Conservation (phyloP, 2,329 filamentous ascomycete species). For the Aplosporella prunicola region DNA sequence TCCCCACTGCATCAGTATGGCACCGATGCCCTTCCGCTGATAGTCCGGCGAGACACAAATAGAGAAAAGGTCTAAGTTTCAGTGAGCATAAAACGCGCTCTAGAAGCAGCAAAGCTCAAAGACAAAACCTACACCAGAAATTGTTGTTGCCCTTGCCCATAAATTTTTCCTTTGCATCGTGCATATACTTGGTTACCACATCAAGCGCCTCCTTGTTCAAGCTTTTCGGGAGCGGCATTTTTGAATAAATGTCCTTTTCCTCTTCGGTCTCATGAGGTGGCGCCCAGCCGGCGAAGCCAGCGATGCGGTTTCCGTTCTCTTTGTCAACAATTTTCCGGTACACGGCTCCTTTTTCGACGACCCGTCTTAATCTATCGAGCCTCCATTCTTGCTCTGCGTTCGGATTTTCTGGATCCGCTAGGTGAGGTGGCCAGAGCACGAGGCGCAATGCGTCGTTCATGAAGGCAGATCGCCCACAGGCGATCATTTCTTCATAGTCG, state of each 20-base stretch:
- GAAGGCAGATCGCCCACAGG: too few species aligned
- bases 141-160: background rate
- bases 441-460: background rate
- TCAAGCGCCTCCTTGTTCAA: background rate
- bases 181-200: background rate
- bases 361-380: background rate
- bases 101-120: background rate
- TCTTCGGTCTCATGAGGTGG: background rate
- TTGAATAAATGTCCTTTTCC: background rate
- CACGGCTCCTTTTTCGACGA: background rate
- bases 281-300: background rate
- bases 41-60: slow-evolving; percentile 15
- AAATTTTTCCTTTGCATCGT: background rate
- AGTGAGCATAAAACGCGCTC: background rate
- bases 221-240: background rate
- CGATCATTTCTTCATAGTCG: too few species aligned
- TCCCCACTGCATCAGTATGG: slow-evolving; percentile 14
- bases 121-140: background rate
- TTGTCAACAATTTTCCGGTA: background rate
- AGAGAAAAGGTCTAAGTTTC: slow-evolving; percentile 13
- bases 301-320: background rate
- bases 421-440: background rate
- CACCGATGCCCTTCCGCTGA: slow-evolving; percentile 15
- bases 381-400: background rate
- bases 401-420: background rate